Evolutionary conservation across 176 grass and related monocot species (phyloP).

Genomic region (Oryza glaberrima): DNA sequence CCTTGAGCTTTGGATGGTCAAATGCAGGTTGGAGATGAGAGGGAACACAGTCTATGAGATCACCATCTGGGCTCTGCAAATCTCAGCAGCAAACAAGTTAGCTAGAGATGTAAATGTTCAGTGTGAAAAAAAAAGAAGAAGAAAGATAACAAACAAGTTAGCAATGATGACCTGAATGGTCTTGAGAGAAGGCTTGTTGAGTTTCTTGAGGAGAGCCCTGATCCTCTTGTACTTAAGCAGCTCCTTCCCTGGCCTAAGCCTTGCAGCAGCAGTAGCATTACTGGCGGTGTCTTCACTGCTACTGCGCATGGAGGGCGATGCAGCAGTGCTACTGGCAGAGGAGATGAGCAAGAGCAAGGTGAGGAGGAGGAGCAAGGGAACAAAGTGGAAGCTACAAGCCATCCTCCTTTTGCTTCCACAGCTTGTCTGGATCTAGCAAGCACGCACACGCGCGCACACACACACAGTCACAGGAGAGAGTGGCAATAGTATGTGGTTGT

Average conservation of each 20-base stretch:
- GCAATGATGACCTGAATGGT: slow-evolving; percentile 55
- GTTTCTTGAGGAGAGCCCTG: slow-evolving; percentile 57
- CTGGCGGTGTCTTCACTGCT: neutral
- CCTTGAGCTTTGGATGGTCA: slow-evolving; percentile 61
- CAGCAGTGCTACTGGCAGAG: slow-evolving; percentile 2
- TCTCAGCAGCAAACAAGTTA: slow-evolving; percentile 2
- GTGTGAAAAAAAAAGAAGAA: neutral
- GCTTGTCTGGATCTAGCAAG: slow-evolving; percentile 47
- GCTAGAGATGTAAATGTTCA: neutral
- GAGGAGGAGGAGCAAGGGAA: slow-evolving; percentile 41
- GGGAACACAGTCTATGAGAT: slow-evolving; percentile 75
- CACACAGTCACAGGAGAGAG: neutral
- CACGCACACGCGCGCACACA: neutral
- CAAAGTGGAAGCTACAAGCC: slow-evolving; percentile 72
- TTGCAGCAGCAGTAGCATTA: slow-evolving; percentile 25
- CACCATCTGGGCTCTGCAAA: slow-evolving; percentile 73
- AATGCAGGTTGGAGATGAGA: slow-evolving; percentile 75
- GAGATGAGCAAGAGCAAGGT: slow-evolving; percentile 32
- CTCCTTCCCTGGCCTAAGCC: slow-evolving; percentile 37
- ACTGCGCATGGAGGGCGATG: slow-evolving; percentile 9
- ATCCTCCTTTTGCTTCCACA: slow-evolving; percentile 39
- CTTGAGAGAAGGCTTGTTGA: slow-evolving; percentile 80
- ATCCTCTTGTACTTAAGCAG: slow-evolving; percentile 52
- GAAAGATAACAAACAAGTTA: neutral
- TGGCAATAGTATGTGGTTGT: slow-evolving; percentile 36